These are phyloP conservation scores for Aspergillus uvarum DNA, from an alignment of 2,329 filamentous ascomycete species.

Conservation along the genomic window DNA sequence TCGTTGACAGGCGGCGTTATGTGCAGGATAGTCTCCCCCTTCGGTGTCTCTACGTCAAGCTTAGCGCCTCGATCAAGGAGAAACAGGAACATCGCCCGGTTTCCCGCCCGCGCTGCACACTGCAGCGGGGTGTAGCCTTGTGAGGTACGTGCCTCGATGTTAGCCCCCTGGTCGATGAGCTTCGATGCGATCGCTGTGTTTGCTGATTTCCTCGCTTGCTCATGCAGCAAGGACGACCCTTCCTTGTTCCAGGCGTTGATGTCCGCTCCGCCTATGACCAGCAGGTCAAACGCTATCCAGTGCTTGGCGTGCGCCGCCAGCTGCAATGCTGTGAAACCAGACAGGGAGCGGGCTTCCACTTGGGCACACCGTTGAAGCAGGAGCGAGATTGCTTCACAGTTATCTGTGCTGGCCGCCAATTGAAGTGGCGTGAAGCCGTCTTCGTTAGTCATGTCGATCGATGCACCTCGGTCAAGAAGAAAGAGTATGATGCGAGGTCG, in stretches of 20 bases:
- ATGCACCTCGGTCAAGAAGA: constrained; percentile 31
- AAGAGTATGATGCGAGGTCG: constrained; percentile 30
- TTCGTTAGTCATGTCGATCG: constrained; percentile 24
- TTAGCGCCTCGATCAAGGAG: constrained; percentile 27
- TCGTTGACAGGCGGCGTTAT: constrained; percentile 26
- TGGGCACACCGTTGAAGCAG: constrained; percentile 28
- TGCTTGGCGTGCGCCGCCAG: constrained; percentile 23
- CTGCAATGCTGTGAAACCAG: constrained; percentile 29
- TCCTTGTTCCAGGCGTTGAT: constrained; percentile 32
- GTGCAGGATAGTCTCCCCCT: constrained; percentile 31
- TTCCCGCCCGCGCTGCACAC: constrained; percentile 28
- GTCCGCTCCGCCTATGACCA: constrained; percentile 31
- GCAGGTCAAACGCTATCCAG: constrained; percentile 33
- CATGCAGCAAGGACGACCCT: constrained; percentile 31
- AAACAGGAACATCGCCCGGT: constrained; percentile 28
- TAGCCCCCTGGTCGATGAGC: constrained; percentile 27
- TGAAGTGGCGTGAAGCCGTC: constrained; percentile 32
- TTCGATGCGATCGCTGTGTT: constrained; percentile 22
- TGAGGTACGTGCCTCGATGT: constrained; percentile 28
- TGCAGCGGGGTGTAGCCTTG: constrained; percentile 33
- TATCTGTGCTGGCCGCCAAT: constrained; percentile 28
- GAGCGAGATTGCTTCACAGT: constrained; percentile 31
- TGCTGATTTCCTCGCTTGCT: constrained; percentile 19
- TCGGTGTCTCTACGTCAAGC: constrained; percentile 25
- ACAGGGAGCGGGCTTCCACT: constrained; percentile 24